Evolutionary conservation across 805 yeast genomes (phyloP).

Genomic region (Wickerhamiella azyma): DNA sequence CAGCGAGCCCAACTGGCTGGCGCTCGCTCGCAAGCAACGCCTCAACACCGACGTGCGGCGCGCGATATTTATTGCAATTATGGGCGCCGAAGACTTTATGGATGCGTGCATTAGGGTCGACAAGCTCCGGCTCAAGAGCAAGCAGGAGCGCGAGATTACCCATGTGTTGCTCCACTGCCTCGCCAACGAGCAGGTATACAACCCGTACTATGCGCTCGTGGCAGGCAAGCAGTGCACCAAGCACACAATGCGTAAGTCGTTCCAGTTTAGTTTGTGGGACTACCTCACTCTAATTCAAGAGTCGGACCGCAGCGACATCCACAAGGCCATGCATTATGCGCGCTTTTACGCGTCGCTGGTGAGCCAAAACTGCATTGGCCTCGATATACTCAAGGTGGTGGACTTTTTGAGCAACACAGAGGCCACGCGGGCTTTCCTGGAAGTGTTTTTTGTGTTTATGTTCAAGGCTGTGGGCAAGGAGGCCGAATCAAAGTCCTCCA

Average conservation of each 20-base stretch:
- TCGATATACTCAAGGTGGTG: constrained; percentile 59
- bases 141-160: constrained; percentile 81
- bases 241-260: constrained; percentile 64
- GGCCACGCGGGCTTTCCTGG: constrained; percentile 57
- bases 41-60: constrained; percentile 94
- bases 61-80: constrained; percentile 82
- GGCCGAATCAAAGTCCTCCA: constrained; percentile 20
- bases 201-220: constrained; percentile 77
- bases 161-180: constrained; percentile 76
- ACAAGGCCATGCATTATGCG: constrained; percentile 57
- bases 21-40: constrained; percentile 69
- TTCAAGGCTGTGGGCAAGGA: constrained; percentile 41
- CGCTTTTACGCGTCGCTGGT: constrained; percentile 66
- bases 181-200: constrained; percentile 65
- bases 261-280: constrained; percentile 88
- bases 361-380: constrained; percentile 56
- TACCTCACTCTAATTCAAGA: constrained; percentile 57
- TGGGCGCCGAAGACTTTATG: constrained; percentile 87
- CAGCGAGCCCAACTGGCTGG: constrained; percentile 78
- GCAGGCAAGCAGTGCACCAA: constrained; percentile 60
- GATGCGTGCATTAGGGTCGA: constrained; percentile 78
- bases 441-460: constrained; percentile 55
- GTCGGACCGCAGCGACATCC: constrained; percentile 26
- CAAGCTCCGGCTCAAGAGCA: constrained; percentile 59
- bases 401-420: constrained; percentile 54